Evolutionary conservation across 495 filamentous ascomycete genomes (phyloP), one percentile per base, ranked within the genome.

Genomic region (Trichoderma erinaceum): DNA sequence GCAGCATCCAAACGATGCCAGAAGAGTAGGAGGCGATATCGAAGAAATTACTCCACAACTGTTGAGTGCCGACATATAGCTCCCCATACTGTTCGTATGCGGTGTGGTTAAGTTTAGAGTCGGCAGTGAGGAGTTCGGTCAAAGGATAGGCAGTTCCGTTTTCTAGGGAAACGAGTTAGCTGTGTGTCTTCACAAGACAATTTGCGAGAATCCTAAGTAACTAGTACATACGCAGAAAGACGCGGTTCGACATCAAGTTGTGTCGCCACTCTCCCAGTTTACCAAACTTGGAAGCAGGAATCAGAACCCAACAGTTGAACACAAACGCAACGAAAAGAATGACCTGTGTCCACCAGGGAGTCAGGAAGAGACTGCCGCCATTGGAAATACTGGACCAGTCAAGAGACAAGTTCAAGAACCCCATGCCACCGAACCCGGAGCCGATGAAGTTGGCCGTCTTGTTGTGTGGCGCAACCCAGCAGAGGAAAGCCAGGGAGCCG

Each of bases 401-500:
- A 50, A 86, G 72, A 15, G 78, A 80, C 12, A 86, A 75, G 66
- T 87, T 87, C 43, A 87, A 75, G 67, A 86, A 81, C 0, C 85
- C 84, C 84, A 87, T 86, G 11, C 84, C 85, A 1, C 85, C 84
- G 25, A 85, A 75, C 0, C 85, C 85, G 7, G 81, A 81, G 4
- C 85, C 85, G 25, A 86, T 79, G 69, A 86, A 87, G 71, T 87
- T 87, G 71, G 83, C 84, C 3, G 83, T 77, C 8, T 77, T 72
- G 69, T 85, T 86, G 21, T 78, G 77, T 10, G 84, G 84, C 8
- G 85, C 84, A 16, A 87, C 83, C 85, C 85, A 86, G 75, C 85
- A 87, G n/a, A 87, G 77, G 65, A 86, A 86, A 3, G 85, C 83
- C 13, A 87, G 75, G 0, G 85, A 87, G n/a, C 79, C 81, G 15